A percentile compares a stretch with the other conserved stretches of the same genome.
Evolutionary conservation across 257 asterid species (phyloP).

Genomic region (Ilex asprella): DNA sequence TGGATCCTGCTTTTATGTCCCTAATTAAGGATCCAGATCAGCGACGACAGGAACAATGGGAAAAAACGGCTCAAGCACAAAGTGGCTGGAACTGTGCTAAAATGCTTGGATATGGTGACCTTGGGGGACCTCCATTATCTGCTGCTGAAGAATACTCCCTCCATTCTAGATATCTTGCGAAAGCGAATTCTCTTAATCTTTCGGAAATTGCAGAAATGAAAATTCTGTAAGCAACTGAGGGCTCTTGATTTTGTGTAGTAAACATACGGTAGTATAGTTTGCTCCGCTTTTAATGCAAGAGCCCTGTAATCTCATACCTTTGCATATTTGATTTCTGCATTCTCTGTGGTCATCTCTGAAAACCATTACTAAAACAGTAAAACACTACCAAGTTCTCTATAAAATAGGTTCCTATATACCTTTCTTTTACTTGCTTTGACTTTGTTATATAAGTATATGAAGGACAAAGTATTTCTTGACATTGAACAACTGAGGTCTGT

Average conservation of each 20-base stretch:
- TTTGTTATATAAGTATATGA: no score
- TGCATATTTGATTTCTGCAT: no score
- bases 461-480: no score
- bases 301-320: no score
- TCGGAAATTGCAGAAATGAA: constrained; percentile 93
- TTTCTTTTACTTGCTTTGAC: no score
- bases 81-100: constrained; percentile 59
- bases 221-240: constrained; percentile 63
- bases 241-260: constrained; percentile 1
- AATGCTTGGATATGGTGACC: constrained; percentile 89
- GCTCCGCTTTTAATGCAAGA: no score
- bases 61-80: constrained; percentile 74
- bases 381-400: no score
- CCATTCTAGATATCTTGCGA: constrained; percentile 90
- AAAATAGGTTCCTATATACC: no score
- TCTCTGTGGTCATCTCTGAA: no score
- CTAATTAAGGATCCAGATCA: constrained; percentile 87
- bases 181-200: constrained; percentile 83
- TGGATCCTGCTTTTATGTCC: constrained; percentile 97
- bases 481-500: no score
- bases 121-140: constrained; percentile 79
- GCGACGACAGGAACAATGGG: constrained; percentile 85
- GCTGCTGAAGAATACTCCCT: constrained; percentile 93
- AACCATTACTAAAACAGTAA: no score
- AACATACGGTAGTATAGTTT: no score